phyloP scores from a whole-genome alignment of 2,329 filamentous ascomycete species.

The Aureobasidium subglaciale region DNA sequence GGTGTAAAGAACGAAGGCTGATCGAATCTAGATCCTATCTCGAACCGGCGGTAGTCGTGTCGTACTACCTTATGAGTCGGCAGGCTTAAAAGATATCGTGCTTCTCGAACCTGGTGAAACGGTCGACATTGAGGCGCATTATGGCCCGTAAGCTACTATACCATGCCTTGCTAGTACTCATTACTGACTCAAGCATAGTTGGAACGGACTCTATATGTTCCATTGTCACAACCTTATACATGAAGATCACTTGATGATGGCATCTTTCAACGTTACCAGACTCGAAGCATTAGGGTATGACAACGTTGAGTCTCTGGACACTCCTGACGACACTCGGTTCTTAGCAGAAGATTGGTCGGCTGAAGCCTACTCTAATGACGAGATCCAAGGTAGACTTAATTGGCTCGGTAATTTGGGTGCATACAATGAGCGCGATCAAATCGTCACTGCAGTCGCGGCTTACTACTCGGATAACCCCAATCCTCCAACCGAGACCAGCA shows the following conservation, averaged over 20 bases:
- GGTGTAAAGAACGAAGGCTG: background rate
- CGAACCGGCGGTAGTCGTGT: constrained; percentile 40
- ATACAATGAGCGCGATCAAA: constrained; percentile 9
- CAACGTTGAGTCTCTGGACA: constrained; percentile 22
- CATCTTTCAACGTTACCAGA: constrained; percentile 37
- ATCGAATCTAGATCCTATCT: constrained; percentile 39
- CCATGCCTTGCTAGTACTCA: background rate
- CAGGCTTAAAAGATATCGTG: constrained; percentile 53
- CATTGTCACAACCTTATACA: constrained; percentile 18
- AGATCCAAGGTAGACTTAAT: constrained; percentile 6
- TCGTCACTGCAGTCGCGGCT: background rate
- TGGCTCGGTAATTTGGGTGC: constrained; percentile 14
- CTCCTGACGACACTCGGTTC: constrained; percentile 20
- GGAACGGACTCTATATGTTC: constrained; percentile 45
- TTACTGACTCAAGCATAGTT: constrained; percentile 22
- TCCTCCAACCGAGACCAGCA: background rate
- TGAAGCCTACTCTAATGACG: background rate
- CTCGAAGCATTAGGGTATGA: constrained; percentile 29
- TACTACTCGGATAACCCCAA: constrained; percentile 8
- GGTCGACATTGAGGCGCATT: constrained; percentile 45
- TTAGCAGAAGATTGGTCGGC: constrained; percentile 19
- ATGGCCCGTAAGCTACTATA: constrained; percentile 31
- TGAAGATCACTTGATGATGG: constrained; percentile 37
- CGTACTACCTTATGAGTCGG: constrained; percentile 47
- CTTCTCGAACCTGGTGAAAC: constrained; percentile 48